These are phyloP conservation scores for Peniophora sp. DNA, from an alignment of 1,284 basidiomycete species.

Conservation along the genomic window DNA sequence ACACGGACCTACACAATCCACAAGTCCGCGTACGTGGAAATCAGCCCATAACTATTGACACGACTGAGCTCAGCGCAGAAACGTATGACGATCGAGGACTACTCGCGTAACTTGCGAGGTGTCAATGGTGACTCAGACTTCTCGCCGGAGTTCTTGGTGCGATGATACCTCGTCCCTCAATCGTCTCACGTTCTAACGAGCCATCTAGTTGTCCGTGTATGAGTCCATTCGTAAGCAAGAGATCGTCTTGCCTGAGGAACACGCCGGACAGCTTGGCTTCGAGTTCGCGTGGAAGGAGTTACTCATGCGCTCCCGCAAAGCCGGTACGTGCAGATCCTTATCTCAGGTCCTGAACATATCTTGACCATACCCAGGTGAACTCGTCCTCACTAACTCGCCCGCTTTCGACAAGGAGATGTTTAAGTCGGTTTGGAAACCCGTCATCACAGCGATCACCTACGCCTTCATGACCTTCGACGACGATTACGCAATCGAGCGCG, in stretches of 20 bases:
- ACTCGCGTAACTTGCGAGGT: constrained; percentile 86
- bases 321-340: constrained; percentile 43
- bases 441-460: constrained; percentile 86
- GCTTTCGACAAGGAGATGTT: constrained; percentile 93
- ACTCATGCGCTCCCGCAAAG: constrained; percentile 71
- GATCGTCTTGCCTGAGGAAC: constrained; percentile 98
- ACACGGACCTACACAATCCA: constrained; percentile 97
- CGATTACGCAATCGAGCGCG: constrained; percentile 92
- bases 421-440: constrained; percentile 82
- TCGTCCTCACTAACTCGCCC: constrained; percentile 73
- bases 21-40: constrained; percentile 78
- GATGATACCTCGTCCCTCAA: constrained; percentile 14
- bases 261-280: constrained; percentile 93
- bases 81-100: constrained; percentile 95
- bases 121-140: constrained; percentile 89
- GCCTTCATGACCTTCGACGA: constrained; percentile 96
- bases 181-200: background rate
- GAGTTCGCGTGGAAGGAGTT: constrained; percentile 99
- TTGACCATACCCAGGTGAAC: constrained; percentile 43
- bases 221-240: constrained; percentile 92
- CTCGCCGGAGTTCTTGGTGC: constrained; percentile 76
- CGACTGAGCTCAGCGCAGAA: constrained; percentile 46
- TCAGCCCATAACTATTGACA: background rate
- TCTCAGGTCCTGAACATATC: constrained; percentile 5
- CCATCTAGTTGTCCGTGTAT: constrained; percentile 75